These are phyloP conservation scores for Prosopis cineraria DNA, from an alignment of 306 rosid genomes.

Conservation along the genomic window DNA sequence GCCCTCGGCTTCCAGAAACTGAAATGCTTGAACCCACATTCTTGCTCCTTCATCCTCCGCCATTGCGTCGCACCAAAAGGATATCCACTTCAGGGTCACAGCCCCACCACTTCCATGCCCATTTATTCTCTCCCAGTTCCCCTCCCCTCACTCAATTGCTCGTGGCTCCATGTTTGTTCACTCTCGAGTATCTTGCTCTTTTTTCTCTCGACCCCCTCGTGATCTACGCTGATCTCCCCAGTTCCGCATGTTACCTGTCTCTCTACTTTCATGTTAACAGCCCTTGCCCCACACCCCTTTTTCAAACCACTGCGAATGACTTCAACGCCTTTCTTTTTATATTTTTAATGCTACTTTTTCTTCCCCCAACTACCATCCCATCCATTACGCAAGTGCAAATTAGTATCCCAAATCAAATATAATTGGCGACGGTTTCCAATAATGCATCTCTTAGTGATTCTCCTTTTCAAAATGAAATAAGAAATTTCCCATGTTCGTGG, in stretches of 20 bases:
- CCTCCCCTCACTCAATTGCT: neutral
- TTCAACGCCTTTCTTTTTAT: neutral
- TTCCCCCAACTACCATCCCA: neutral
- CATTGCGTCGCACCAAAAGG: too few relatives aligned
- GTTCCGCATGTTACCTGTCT: neutral
- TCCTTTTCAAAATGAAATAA: too few relatives aligned
- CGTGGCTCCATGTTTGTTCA: neutral
- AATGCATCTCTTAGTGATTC: too few relatives aligned
- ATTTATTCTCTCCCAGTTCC: neutral
- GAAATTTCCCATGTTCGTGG: too few relatives aligned
- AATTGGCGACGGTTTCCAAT: too few relatives aligned
- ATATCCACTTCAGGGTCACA: too few relatives aligned
- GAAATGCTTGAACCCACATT: too few relatives aligned
- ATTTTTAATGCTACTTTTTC: neutral
- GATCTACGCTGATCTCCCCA: neutral
- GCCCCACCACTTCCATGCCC: constrained; percentile 34
- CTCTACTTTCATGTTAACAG: too few relatives aligned
- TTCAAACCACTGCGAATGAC: neutral
- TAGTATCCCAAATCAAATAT: neutral
- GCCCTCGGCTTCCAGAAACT: too few relatives aligned
- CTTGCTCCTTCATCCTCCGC: too few relatives aligned
- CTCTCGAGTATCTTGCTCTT: constrained; percentile 27
- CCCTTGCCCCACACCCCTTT: neutral
- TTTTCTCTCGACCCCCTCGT: neutral
- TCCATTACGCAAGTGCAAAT: too few relatives aligned